A percentile compares a stretch with the other conserved stretches of the same genome.
Conservation (phyloP, 306 rosid genomes). For the Cucumis hystrix region DNA sequence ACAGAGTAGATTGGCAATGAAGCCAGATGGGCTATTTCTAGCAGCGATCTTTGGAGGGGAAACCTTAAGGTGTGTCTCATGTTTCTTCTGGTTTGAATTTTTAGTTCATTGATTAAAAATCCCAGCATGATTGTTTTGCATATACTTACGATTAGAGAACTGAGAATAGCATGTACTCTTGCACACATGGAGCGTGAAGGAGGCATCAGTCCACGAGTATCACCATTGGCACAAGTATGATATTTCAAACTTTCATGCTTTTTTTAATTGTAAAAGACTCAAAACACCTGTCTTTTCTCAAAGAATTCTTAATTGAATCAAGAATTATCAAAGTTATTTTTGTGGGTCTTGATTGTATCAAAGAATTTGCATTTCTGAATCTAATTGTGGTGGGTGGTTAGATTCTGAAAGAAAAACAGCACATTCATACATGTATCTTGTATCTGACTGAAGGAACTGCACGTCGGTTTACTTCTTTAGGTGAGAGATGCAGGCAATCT, state of each 20-base stretch:
- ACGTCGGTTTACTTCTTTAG: conserved; percentile 20
- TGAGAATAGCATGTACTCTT: conserved; percentile 90
- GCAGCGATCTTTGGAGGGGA: conserved; percentile 94
- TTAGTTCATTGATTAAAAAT: conserved; percentile 9
- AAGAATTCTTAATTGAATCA: background rate
- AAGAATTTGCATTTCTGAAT: background rate
- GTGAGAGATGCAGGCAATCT: conserved; percentile 98
- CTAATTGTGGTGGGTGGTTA: background rate
- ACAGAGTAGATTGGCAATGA: conserved; percentile 87
- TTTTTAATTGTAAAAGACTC: background rate
- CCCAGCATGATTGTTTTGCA: conserved; percentile 10
- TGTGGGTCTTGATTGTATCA: background rate
- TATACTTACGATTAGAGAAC: conserved; percentile 46
- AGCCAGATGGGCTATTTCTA: conserved; percentile 92
- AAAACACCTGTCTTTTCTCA: background rate
- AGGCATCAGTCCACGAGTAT: conserved; percentile 85
- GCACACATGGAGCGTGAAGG: conserved; percentile 99
- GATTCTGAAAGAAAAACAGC: background rate
- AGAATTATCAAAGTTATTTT: background rate
- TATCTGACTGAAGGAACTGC: background rate
- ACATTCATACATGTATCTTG: background rate
- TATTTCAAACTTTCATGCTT: background rate
- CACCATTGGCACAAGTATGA: conserved; percentile 88
- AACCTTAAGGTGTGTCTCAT: conserved; percentile 51
- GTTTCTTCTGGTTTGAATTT: conserved; percentile 4